Evolutionary conservation across 2,329 filamentous ascomycete species (phyloP).

Genomic region (Microcyclospora pomicola): DNA sequence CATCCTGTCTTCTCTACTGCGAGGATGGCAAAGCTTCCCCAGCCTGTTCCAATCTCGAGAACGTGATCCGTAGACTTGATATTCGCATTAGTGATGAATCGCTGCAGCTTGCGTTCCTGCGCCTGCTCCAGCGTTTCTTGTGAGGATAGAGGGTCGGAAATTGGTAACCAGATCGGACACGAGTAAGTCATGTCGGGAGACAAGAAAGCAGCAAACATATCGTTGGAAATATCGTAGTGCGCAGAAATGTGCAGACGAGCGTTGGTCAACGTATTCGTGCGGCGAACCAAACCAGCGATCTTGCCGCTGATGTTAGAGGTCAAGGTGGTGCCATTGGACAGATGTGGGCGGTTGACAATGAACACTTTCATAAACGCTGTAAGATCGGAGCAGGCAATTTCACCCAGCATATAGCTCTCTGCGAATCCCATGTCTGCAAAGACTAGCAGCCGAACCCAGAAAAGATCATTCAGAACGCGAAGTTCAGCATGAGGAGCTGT

Average conservation of each 20-base stretch:
- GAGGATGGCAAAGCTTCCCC: constrained; percentile 60
- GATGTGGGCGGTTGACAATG: constrained; percentile 48
- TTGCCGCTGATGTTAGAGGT: constrained; percentile 46
- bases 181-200: constrained; percentile 68
- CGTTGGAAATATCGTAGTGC: constrained; percentile 64
- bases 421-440: constrained; percentile 66
- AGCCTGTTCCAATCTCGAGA: constrained; percentile 62
- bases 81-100: constrained; percentile 51
- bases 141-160: constrained; percentile 25
- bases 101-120: constrained; percentile 52
- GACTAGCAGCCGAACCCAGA: constrained; percentile 55
- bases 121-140: constrained; percentile 50
- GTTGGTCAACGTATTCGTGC: constrained; percentile 35
- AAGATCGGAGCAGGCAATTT: constrained; percentile 52
- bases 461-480: constrained; percentile 49
- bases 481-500: constrained; percentile 39
- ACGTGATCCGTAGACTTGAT: constrained; percentile 55
- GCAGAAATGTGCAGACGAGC: constrained; percentile 54
- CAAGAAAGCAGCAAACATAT: constrained; percentile 61
- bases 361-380: constrained; percentile 62
- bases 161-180: constrained; percentile 50
- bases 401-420: constrained; percentile 59
- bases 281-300: constrained; percentile 39
- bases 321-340: constrained; percentile 51
- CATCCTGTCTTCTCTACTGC: constrained; percentile 54